Percentiles rank a stretch among this genome's conserved stretches.
phyloP scores from a whole-genome alignment of 768 basidiomycete species.

The Pleurotus citrinopileatus region DNA sequence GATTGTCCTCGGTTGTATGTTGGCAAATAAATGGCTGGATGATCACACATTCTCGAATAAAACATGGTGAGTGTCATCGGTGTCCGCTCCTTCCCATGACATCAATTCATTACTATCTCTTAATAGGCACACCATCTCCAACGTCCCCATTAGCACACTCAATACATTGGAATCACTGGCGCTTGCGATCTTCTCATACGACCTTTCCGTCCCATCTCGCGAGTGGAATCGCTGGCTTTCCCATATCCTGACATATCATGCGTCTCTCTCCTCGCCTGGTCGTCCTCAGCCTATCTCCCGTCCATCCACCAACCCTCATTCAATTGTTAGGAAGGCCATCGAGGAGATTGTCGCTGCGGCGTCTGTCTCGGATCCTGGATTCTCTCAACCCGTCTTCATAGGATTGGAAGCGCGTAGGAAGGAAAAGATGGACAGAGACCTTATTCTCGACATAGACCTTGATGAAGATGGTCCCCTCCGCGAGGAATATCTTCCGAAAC shows the following conservation, averaged over 20 bases:
- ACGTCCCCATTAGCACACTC: conserved; percentile 63
- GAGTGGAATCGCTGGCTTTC: conserved; percentile 74
- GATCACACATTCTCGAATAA: conserved; percentile 90
- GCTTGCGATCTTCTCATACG: conserved; percentile 66
- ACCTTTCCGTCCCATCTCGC: conserved; percentile 61
- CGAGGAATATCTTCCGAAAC: conserved; percentile 77
- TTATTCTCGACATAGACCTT: conserved; percentile 70
- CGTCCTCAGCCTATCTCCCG: conserved; percentile 77
- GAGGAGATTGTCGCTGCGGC: conserved; percentile 62
- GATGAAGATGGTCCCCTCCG: conserved; percentile 82
- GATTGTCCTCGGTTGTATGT: conserved; percentile 77
- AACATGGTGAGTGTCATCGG: conserved; percentile 56
- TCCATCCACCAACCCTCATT: conserved; percentile 69
- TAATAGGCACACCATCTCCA: conserved; percentile 76
- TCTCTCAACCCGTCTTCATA: conserved; percentile 67
- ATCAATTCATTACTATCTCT: conserved; percentile 12
- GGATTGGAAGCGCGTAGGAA: conserved; percentile 64
- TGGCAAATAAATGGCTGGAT: conserved; percentile 87
- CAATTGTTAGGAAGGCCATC: conserved; percentile 63
- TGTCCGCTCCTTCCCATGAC: not conserved
- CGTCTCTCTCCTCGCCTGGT: conserved; percentile 53
- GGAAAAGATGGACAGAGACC: conserved; percentile 50
- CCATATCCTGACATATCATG: conserved; percentile 63
- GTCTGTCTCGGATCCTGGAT: conserved; percentile 17
- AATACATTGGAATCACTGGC: conserved; percentile 73